phyloP scores from a whole-genome alignment of 2,329 filamentous ascomycete genomes.

The Colletotrichum lini region DNA sequence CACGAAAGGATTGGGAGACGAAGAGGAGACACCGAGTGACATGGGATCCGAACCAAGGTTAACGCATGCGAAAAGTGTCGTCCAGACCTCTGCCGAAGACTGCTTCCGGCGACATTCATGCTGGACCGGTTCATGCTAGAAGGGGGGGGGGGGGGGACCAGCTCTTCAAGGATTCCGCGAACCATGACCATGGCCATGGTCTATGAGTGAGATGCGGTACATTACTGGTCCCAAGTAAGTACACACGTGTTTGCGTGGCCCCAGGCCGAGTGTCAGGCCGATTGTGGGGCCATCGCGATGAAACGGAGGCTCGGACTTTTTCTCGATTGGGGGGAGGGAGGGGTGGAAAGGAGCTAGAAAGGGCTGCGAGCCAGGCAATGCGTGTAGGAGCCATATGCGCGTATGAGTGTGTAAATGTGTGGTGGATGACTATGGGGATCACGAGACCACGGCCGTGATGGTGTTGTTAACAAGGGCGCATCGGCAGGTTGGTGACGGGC shows the following conservation, averaged over 20 bases:
- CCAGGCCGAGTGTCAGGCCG: slow-evolving; percentile 14
- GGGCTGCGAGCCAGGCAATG: slow-evolving; percentile 13
- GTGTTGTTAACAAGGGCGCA: not conserved
- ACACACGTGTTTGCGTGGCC: not conserved
- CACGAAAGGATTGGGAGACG: slow-evolving; percentile 5
- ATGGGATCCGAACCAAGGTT: slow-evolving; percentile 22
- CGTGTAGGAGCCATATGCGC: not conserved
- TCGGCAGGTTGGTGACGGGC: not conserved
- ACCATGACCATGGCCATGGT: not conserved
- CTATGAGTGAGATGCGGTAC: not conserved
- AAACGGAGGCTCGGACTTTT: slow-evolving; percentile 40
- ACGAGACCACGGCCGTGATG: no score
- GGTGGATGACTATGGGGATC: no score
- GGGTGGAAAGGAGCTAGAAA: not conserved
- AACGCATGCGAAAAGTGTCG: not conserved
- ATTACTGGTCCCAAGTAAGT: no score
- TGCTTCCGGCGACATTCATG: slow-evolving; percentile 12
- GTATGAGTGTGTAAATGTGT: no score
- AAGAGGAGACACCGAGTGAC: not conserved
- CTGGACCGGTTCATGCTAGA: slow-evolving; percentile 9
- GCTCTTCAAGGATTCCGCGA: not conserved
- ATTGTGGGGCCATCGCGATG: slow-evolving; percentile 15
- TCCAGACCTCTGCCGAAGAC: not conserved
- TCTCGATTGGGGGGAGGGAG: no score
- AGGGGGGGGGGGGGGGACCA: not conserved